Evolutionary conservation across 331 rosid genomes (phyloP).

Genomic region (Prunus yedoensis): DNA sequence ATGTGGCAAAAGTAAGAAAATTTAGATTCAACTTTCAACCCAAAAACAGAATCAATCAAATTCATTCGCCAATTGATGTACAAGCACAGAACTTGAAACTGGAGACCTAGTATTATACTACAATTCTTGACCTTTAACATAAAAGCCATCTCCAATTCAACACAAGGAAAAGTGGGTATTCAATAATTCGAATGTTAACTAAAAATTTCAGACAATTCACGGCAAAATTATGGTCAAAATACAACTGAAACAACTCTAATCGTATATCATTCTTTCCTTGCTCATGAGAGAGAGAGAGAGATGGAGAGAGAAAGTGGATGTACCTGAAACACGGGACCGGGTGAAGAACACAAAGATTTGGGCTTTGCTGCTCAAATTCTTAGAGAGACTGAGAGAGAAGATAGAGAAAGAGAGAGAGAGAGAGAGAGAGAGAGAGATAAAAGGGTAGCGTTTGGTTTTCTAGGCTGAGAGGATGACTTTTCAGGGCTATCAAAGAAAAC

Average conservation of each 20-base stretch:
- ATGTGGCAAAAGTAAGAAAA: not conserved
- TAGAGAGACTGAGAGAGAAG: not conserved
- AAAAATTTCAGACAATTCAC: constrained; percentile 22
- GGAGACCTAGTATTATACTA: constrained; percentile 21
- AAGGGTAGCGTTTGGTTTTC: constrained; percentile 14
- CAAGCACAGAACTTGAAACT: constrained; percentile 6
- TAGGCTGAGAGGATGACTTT: constrained; percentile 27
- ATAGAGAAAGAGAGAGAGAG: not conserved
- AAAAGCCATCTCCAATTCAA: constrained; percentile 34
- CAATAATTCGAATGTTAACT: constrained; percentile 21
- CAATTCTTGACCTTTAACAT: constrained; percentile 19
- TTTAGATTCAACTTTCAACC: constrained; percentile 11
- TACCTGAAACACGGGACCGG: constrained; percentile 37
- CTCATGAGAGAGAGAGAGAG: not conserved
- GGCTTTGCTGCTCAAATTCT: constrained; percentile 14
- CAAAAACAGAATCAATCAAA: constrained; percentile 21
- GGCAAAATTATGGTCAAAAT: not conserved
- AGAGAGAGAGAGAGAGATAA: not conserved
- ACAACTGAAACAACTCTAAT: constrained; percentile 20
- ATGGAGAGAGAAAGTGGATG: constrained; percentile 7
- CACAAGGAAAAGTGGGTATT: constrained; percentile 29
- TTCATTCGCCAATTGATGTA: constrained; percentile 17
- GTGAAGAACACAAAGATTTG: constrained; percentile 27
- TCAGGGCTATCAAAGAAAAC: constrained; percentile 28
- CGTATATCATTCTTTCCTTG: not conserved